phyloP scores from a whole-genome alignment of 2,329 filamentous ascomycete genomes.

The Fonsecaea monophora region DNA sequence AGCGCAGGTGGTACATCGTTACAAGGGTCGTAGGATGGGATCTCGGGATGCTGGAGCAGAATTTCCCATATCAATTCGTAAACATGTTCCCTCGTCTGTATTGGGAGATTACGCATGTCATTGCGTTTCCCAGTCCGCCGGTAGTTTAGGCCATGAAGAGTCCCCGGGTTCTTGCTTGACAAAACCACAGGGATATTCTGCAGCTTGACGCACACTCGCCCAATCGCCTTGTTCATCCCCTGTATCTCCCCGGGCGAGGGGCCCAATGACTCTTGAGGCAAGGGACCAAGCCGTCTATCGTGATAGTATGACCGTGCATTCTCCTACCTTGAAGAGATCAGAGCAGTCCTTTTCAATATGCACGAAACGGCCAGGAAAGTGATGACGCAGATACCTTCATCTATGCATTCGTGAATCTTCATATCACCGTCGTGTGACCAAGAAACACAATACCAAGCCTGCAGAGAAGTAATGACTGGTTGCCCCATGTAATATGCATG shows the following conservation, averaged over 20 bases:
- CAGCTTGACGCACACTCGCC: background rate
- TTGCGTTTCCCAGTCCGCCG: slow-evolving; percentile 49
- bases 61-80: too few relatives aligned
- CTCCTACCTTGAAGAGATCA: background rate
- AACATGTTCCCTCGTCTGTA: too few relatives aligned
- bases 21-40: background rate
- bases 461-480: background rate
- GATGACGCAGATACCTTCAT: background rate
- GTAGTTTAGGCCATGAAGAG: slow-evolving; percentile 49
- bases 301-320: background rate
- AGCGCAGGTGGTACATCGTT: background rate
- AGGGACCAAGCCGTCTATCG: background rate
- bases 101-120: slow-evolving; percentile 48
- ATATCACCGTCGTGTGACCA: background rate
- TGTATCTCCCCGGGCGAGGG: background rate
- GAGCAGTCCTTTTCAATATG: background rate
- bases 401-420: background rate
- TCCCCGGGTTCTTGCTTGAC: slow-evolving; percentile 34
- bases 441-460: background rate
- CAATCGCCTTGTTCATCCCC: background rate
- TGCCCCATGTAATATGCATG: background rate
- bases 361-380: background rate
- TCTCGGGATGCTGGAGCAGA: too few relatives aligned
- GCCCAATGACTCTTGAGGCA: background rate
- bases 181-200: background rate